Percentiles rank a stretch among this genome's conserved stretches.
These are phyloP conservation scores for Secale cereale DNA, from an alignment of 176 grass and related monocot species.

Conservation along the genomic window DNA sequence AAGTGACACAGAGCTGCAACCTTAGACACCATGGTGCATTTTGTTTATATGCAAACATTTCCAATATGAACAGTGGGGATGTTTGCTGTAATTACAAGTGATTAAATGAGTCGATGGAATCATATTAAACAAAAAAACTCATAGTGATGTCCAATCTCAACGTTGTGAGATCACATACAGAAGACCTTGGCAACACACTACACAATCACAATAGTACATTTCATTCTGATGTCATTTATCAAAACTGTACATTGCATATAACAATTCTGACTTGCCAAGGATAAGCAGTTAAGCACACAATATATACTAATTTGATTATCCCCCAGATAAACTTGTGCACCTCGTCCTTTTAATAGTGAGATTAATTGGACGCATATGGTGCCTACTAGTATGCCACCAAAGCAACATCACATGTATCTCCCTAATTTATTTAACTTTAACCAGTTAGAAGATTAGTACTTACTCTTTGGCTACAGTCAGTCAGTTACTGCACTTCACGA, in stretches of 20 bases:
- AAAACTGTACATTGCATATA: neutral
- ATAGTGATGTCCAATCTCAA: neutral
- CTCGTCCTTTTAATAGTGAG: neutral
- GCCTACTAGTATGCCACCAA: neutral
- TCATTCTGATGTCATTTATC: neutral
- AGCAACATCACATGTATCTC: neutral
- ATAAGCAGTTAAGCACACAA: neutral
- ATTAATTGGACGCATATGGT: neutral
- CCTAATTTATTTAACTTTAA: neutral
- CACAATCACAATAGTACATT: neutral
- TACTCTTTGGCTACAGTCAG: no score
- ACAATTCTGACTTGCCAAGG: neutral
- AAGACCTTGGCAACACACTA: neutral
- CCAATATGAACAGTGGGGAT: neutral
- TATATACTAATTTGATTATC: neutral
- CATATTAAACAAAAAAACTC: neutral
- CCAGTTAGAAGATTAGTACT: neutral
- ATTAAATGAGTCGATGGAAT: neutral
- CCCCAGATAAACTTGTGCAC: neutral
- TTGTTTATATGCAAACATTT: neutral
- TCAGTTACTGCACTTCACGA: neutral
- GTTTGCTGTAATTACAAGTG: neutral
- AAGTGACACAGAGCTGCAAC: neutral
- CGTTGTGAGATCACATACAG: neutral
- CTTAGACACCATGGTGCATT: neutral